Evolutionary conservation across 306 rosid species (phyloP).

Genomic region (Delonix regia): DNA sequence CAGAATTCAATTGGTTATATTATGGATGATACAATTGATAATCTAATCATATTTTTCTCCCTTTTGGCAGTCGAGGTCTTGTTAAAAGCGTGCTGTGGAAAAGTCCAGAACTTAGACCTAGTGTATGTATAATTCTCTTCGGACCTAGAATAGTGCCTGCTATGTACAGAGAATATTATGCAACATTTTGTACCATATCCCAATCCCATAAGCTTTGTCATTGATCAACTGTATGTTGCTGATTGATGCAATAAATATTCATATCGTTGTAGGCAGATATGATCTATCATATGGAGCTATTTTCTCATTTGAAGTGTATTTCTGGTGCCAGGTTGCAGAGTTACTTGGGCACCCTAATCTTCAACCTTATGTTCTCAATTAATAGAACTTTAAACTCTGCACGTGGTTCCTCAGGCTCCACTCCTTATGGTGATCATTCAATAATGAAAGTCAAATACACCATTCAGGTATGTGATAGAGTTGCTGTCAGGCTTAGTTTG

Average conservation of each 20-base stretch:
- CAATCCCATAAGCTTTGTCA: too few species aligned
- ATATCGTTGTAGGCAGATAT: slow-evolving; percentile 7
- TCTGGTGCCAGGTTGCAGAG: slow-evolving; percentile 78
- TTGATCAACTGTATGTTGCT: neutral
- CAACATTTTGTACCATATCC: slow-evolving; percentile 19
- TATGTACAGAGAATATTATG: slow-evolving; percentile 7
- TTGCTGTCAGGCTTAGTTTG: slow-evolving; percentile 50
- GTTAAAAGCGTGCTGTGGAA: slow-evolving; percentile 96
- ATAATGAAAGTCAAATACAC: slow-evolving; percentile 91
- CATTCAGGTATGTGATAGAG: slow-evolving; percentile 58
- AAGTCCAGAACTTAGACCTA: slow-evolving; percentile 94
- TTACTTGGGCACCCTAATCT: slow-evolving; percentile 79
- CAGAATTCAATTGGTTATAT: slow-evolving; percentile 13
- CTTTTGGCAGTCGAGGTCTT: slow-evolving; percentile 82
- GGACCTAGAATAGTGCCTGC: slow-evolving; percentile 32
- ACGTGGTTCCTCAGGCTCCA: too few species aligned
- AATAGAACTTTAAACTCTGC: slow-evolving; percentile 48
- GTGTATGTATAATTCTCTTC: slow-evolving; percentile 66
- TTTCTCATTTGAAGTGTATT: slow-evolving; percentile 47
- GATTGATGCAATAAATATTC: neutral
- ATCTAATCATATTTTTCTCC: slow-evolving; percentile 34
- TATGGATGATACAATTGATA: slow-evolving; percentile 6
- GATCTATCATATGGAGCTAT: slow-evolving; percentile 26
- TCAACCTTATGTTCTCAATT: slow-evolving; percentile 72
- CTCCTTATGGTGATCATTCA: too few species aligned